These are phyloP conservation scores for Arabidopsis lyrata DNA, from an alignment of 441 rosid genomes.

Conservation along the genomic window DNA sequence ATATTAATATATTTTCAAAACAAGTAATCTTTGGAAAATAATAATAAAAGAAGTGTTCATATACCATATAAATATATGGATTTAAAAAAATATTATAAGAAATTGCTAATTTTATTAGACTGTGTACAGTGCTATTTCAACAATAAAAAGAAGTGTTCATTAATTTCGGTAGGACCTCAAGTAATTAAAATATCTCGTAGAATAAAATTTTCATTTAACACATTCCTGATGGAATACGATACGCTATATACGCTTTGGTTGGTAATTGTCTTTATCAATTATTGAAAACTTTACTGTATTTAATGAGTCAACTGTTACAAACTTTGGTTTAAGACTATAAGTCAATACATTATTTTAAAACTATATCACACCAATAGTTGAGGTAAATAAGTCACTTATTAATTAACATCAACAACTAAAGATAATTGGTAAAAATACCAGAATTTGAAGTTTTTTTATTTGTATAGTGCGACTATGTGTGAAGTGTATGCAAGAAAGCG, in stretches of 20 bases:
- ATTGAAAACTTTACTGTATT: constrained; percentile 20
- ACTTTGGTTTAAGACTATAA: background rate
- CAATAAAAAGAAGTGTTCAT: background rate
- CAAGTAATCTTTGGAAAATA: too few species aligned
- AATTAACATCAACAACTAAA: background rate
- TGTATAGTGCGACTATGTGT: too few species aligned
- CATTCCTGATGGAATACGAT: background rate
- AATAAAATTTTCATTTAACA: constrained; percentile 7
- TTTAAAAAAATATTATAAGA: background rate
- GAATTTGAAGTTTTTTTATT: too few species aligned
- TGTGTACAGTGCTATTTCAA: background rate
- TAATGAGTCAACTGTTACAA: constrained; percentile 22
- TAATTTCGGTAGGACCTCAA: background rate
- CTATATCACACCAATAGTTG: background rate
- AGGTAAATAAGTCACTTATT: background rate
- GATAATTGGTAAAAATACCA: background rate
- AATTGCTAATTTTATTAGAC: background rate
- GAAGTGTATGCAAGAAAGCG: too few species aligned
- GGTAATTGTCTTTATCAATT: constrained; percentile 39
- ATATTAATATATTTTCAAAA: too few species aligned
- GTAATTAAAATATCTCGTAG: constrained; percentile 11
- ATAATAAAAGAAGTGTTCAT: too few species aligned
- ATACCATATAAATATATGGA: too few species aligned
- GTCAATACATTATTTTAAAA: background rate
- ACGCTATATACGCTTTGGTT: constrained; percentile 18